Evolutionary conservation across 176 grass and related monocot genomes (phyloP), one percentile per base, ranked within the genome.

Genomic region (Lolium multiflorum): DNA sequence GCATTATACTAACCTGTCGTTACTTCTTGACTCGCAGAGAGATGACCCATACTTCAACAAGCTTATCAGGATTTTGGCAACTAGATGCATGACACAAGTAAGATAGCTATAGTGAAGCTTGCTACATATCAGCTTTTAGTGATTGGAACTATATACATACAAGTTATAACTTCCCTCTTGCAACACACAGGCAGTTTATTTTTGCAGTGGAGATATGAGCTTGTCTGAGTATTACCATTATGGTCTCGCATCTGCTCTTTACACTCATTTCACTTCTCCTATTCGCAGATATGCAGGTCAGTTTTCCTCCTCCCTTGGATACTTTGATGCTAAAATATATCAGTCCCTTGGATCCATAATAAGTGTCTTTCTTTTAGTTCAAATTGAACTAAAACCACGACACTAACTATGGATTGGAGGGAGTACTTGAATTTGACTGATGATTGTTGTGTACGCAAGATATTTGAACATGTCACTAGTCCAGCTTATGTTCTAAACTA

Each of bases 11-110:
- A n/a, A 65, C 59, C 73, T 25, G 75, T 89, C 2, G 56, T 83
- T 89, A 66, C 73, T 86, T 50, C 82, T 75, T 87, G 57, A 44
- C 46, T 16, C 82, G 57, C 92, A 98, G 96, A 88, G 82, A 57
- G 87, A 96, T 87, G 96, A 98, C 87, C 96, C 96, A 59, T 98
- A 98, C 72, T 98, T 98, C 71, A 98, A 98, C 72, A 98, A 98
- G 89, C 92, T 96, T 84, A 93, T 98, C 66, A 94, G 97, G 81
- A 94, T 96, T 91, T 82, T 98, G 84, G 97, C 97, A 52, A 98
- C 97, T 87, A 90, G 92, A 94, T 98, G 97, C 94, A 98, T 98
- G 97, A 96, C 94, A 61, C 97, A 98, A 85, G 93, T 98, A 92
- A 38, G 89, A 68, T 17, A 76, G 22, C 25, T 61, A 20, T 79